Base-by-base conservation (phyloP, 2,329 filamentous ascomycete genomes). In the Ophiostoma novo-ulmi region DNA sequence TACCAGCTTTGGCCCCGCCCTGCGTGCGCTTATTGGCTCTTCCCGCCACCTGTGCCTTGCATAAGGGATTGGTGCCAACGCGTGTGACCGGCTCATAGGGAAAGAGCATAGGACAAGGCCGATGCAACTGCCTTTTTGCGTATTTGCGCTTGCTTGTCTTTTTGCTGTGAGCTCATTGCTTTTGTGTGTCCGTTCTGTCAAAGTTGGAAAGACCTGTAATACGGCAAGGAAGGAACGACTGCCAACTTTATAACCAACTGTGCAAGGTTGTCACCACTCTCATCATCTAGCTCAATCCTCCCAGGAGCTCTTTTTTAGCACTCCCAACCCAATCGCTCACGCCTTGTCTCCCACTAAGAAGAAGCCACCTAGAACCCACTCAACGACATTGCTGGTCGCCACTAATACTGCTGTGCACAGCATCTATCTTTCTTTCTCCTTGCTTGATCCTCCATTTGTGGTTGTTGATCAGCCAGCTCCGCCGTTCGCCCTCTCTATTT, bases 11-110 rank as follows among this genome's bases (percentile, higher is more conserved):
- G 67, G 70, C 70, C 73, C 73, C 70, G 70, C 70, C 48, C 38
- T 48, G 35, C 65, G 20, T 20, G 22, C 63, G 52, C 68, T 71
- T 38, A 74, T 73, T 74, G 72, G 72, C 64, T 39, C 70, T 52
- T 69, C 67, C 22, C 10, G 65, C 22, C n/a, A 58, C 52, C 65
- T 69, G 73, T 74, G 71, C 72, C 73, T 74, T 74, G 73, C 73
- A 74, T 73, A 72, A 72, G 72, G 64, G 52, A 58, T 58, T 58
- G 52, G 22, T 58, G 52, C 26, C 52, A 58, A 58, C 52, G n/a
- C 52, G 39, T 44, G 39, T 14, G 38, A 67, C 13, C n/a, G 44
- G 44, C 44, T 20, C 17, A 48, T 41, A 44, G 39, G 65, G 65
- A 67, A 67, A 44, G 65, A 67, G 39, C 36, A 67, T 31, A 11